Conservation (phyloP, 148 eudicot species). For the Rhododendron ovatum region DNA sequence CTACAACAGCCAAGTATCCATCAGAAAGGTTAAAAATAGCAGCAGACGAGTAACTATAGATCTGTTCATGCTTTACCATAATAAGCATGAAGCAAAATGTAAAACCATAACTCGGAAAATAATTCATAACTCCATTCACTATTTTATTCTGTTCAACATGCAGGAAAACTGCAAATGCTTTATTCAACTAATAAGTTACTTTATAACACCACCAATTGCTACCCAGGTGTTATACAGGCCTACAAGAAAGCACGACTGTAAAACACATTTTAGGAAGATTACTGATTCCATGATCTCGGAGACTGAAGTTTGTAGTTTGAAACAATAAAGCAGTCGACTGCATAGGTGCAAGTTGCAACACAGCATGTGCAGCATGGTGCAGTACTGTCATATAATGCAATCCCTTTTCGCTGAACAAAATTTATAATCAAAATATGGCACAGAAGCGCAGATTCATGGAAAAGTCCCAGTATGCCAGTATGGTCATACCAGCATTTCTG, state of each 20-base stretch:
- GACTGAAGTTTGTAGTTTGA: not conserved
- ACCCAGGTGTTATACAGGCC: not conserved
- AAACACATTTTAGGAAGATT: not conserved
- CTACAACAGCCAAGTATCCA: slow-evolving; percentile 37
- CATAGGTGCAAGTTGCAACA: slow-evolving; percentile 1
- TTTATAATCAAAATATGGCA: not conserved
- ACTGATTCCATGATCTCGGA: not conserved
- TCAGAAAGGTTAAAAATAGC: not conserved
- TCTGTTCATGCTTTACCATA: not conserved
- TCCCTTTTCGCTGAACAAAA: not conserved
- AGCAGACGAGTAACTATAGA: not conserved
- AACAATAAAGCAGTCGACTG: not conserved
- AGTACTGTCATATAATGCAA: not conserved
- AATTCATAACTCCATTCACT: not conserved
- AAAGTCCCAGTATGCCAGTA: not conserved
- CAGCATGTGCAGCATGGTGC: not conserved
- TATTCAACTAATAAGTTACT: not conserved
- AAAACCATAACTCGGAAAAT: not conserved
- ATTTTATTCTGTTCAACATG: not conserved
- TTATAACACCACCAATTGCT: not conserved
- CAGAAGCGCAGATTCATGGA: not conserved
- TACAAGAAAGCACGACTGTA: not conserved
- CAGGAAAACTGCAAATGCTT: not conserved
- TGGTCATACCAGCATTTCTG: not conserved
- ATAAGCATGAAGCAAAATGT: not conserved